phyloP scores from a whole-genome alignment of 495 filamentous ascomycete genomes.

The Annulohypoxylon nitens region DNA sequence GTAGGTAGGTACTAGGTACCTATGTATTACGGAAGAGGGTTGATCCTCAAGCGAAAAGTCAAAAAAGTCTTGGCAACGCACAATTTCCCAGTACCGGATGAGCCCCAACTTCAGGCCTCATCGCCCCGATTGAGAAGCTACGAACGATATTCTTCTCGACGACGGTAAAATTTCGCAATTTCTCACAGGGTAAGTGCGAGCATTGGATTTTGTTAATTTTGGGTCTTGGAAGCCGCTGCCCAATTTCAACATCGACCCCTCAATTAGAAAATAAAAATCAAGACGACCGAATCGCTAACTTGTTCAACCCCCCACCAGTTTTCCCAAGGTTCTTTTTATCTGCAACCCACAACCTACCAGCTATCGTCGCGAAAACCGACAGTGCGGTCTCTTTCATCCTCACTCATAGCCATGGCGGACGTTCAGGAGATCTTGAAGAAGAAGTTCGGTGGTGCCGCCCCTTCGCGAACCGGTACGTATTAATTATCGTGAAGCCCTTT shows the following conservation, averaged over 20 bases:
- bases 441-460: conserved; percentile 79
- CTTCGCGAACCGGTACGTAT: conserved; percentile 77
- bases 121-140: conserved; percentile 38
- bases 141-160: conserved; percentile 30
- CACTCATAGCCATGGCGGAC: conserved; percentile 72
- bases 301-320: conserved; percentile 21
- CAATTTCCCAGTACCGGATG: conserved; percentile 48
- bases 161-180: conserved; percentile 40
- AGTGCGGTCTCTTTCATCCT: conserved; percentile 11
- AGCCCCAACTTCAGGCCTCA: conserved; percentile 47
- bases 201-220: neutral
- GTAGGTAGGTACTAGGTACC: neutral
- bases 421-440: conserved; percentile 74
- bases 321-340: conserved; percentile 9
- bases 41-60: conserved; percentile 53
- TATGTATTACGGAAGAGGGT: conserved; percentile 49
- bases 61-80: conserved; percentile 56
- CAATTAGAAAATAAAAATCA: conserved; percentile 2
- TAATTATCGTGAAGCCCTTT: conserved; percentile 29
- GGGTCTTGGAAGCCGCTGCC: neutral
- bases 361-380: conserved; percentile 27
- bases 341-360: conserved; percentile 17
- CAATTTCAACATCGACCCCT: neutral
- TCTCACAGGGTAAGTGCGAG: conserved; percentile 35
- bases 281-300: neutral